Evolutionary conservation across 164 flowering plant genomes (phyloP), one percentile per base, ranked within the genome.

Genomic region (Annona cherimola): DNA sequence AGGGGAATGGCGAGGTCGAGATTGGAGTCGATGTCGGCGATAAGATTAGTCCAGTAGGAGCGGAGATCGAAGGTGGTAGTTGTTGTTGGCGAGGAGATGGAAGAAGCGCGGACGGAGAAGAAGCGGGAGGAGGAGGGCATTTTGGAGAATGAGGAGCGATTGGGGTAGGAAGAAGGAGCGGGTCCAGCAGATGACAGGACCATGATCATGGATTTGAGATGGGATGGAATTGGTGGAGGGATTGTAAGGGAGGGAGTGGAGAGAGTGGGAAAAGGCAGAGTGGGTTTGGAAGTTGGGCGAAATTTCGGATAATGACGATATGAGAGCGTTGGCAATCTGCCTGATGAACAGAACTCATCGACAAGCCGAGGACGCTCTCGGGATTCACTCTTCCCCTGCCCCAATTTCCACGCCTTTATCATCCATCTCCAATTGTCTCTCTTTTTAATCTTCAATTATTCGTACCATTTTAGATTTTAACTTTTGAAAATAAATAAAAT

Each of bases 11-110:
- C 76, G 18, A 35, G 45, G 20, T 63, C 71, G 67, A 74, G 71
- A n/a, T 68, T 61, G 1, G 16, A 46, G 68, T 74, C 67, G 67
- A 74, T 74, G 61, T 74, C 68, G 2, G 62, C 43, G 61, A 74
- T 74, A 39, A 74, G 68, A 9, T 71, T 4, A 4, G 66, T 74
- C 76, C 76, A 74, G 61, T 74, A 74, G 16, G 76, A 54, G 9
- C 57, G 71, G 61, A 74, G 76, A 41, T 74, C 76, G 72, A 74
- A 74, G 40, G 71, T 1, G 4, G 66, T 5, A 8, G 46, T 18
- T 4, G 73, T n/a, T 12, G 41, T 11, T 19, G 73, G 62, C 19
- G 67, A 5, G 16, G 62, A 41, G 19, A 42, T 43, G n/a, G 70
- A 35, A 4, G 54, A 67, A 61, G 41, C 5, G 19, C 42, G 14